Conservation (phyloP, 2,329 filamentous ascomycete species). For the Aureobasidium sp. region DNA sequence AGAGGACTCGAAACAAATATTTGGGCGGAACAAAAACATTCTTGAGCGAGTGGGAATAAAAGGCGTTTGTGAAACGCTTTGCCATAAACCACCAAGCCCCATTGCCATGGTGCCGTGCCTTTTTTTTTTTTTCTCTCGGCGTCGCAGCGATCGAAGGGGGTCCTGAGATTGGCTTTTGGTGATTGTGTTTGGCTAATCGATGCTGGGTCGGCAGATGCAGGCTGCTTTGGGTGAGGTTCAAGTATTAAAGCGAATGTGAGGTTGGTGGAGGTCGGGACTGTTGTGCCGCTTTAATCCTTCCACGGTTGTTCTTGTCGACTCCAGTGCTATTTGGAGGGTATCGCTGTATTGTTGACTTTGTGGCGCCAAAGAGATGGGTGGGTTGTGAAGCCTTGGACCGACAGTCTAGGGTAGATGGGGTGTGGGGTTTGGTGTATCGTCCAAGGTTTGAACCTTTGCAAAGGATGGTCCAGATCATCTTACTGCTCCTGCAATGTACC, state of each 20-base stretch:
- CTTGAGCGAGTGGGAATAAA: not conserved
- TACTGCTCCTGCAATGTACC: slow-evolving; percentile 3
- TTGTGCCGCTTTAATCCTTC: not conserved
- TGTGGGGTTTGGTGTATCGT: not conserved
- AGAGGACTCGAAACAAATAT: not conserved
- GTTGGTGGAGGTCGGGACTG: no score
- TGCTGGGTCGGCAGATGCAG: not conserved
- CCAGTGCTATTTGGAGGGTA: not conserved
- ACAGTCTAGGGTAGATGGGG: not conserved
- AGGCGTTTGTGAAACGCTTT: no score
- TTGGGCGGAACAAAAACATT: not conserved
- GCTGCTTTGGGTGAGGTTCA: not conserved
- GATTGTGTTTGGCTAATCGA: not conserved
- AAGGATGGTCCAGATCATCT: not conserved
- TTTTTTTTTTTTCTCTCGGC: no score
- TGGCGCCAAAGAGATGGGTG: not conserved
- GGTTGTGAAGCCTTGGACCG: not conserved
- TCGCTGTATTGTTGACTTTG: not conserved
- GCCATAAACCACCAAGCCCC: no score
- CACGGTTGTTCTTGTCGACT: not conserved
- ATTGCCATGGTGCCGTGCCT: no score
- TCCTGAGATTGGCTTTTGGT: not conserved
- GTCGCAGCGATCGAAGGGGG: no score
- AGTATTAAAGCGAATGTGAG: no score
- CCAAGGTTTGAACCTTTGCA: not conserved